These are phyloP conservation scores for Arabis hirsuta DNA, from an alignment of 345 rosid genomes.

Conservation along the genomic window DNA sequence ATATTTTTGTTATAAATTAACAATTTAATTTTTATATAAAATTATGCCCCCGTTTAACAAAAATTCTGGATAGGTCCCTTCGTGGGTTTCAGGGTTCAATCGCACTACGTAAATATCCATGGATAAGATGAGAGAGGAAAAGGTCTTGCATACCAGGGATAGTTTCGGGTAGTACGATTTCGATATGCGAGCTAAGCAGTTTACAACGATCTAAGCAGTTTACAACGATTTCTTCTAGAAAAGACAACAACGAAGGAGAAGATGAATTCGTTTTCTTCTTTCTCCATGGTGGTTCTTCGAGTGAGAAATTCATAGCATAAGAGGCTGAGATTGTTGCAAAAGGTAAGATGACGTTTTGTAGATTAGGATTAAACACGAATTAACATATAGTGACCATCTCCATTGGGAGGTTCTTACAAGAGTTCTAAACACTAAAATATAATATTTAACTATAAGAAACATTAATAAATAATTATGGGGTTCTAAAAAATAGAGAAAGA, in stretches of 20 bases:
- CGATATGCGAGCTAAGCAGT: constrained; percentile 52
- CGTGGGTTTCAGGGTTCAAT: not conserved
- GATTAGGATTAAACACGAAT: not conserved
- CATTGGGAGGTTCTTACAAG: too few species aligned
- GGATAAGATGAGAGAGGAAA: constrained; percentile 57
- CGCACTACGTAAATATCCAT: constrained; percentile 36
- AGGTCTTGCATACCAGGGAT: constrained; percentile 58
- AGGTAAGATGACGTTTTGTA: not conserved
- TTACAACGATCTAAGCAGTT: constrained; percentile 43
- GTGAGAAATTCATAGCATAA: not conserved
- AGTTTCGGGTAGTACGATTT: constrained; percentile 61
- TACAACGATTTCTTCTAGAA: constrained; percentile 60
- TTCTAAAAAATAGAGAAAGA: too few species aligned
- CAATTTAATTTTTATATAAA: too few species aligned
- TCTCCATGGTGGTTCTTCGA: not conserved
- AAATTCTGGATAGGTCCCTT: not conserved
- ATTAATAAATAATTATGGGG: too few species aligned
- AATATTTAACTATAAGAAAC: too few species aligned
- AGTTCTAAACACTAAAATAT: too few species aligned
- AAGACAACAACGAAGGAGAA: constrained; percentile 16
- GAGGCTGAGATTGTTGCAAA: not conserved
- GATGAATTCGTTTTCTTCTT: constrained; percentile 3
- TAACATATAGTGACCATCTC: too few species aligned
- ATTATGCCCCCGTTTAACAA: too few species aligned
- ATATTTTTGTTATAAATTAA: too few species aligned